phyloP scores from a whole-genome alignment of 768 basidiomycete genomes.

The Mycena sanguinolenta region DNA sequence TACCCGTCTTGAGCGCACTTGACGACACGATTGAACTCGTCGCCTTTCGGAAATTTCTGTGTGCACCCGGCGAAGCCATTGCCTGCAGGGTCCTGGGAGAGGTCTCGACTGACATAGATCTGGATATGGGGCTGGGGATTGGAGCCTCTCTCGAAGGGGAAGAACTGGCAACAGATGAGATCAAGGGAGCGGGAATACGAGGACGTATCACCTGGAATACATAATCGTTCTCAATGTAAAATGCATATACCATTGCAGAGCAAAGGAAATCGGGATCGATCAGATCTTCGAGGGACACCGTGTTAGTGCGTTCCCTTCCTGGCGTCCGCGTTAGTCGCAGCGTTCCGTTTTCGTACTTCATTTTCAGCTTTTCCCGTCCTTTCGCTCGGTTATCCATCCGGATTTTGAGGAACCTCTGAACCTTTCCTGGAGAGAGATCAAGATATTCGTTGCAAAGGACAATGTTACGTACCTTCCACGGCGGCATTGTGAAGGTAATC shows the following conservation, averaged over 20 bases:
- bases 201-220: constrained; percentile 11
- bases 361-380: not conserved
- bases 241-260: constrained; percentile 8
- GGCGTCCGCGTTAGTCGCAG: constrained; percentile 23
- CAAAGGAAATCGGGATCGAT: too few species aligned
- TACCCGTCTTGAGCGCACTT: not conserved
- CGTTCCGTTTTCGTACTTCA: constrained; percentile 9
- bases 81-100: not conserved
- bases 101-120: constrained; percentile 17
- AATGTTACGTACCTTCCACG: too few species aligned
- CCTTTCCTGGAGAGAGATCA: too few species aligned
- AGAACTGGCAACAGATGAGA: not conserved
- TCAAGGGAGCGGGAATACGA: not conserved
- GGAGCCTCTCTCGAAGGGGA: constrained; percentile 3
- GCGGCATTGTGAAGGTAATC: too few species aligned
- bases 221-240: constrained; percentile 4
- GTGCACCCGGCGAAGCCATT: not conserved
- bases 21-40: not conserved
- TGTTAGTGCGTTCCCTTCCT: constrained; percentile 8
- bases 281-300: too few species aligned
- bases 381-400: too few species aligned
- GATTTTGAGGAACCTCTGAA: too few species aligned
- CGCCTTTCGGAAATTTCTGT: not conserved
- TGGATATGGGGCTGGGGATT: not conserved
- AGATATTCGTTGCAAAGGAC: too few species aligned